phyloP scores from a whole-genome alignment of 257 asterid genomes.

The Solanum habrochaites region DNA sequence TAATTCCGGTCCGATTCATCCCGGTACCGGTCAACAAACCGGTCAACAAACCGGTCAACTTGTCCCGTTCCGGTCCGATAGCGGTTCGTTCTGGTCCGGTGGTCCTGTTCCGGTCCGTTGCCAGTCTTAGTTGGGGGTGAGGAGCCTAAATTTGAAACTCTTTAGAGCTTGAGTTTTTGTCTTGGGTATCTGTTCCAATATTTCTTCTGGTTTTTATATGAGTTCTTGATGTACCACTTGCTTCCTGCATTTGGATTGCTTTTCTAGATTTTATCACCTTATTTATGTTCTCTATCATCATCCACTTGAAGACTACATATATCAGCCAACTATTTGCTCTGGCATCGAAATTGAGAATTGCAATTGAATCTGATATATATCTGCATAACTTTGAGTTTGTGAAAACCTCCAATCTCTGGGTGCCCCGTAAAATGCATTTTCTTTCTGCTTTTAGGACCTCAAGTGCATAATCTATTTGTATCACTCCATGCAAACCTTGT shows the following conservation, averaged over 20 bases:
- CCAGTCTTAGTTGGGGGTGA: not conserved
- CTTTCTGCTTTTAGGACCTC: not conserved
- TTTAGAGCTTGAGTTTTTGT: not conserved
- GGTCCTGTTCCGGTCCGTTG: too few relatives aligned
- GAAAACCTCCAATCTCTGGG: not conserved
- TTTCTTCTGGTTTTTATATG: not conserved
- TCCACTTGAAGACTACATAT: not conserved
- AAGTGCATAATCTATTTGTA: not conserved
- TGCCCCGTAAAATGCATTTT: not conserved
- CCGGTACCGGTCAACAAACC: too few relatives aligned
- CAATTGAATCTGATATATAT: not conserved
- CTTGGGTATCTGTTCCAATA: not conserved
- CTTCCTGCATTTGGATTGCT: not conserved
- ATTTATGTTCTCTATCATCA: not conserved
- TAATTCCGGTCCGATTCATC: too few relatives aligned
- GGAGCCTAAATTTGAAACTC: not conserved
- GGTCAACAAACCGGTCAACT: too few relatives aligned
- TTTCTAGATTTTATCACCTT: not conserved
- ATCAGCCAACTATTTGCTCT: not conserved
- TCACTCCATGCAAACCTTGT: not conserved
- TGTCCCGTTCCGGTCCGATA: too few relatives aligned
- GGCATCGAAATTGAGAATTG: not conserved
- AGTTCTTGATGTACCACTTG: not conserved
- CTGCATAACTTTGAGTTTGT: not conserved
- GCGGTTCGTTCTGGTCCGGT: too few relatives aligned